These are phyloP conservation scores for Backusella macrospora DNA, from an alignment of 192 early-diverging fungal genomes.

Conservation along the genomic window DNA sequence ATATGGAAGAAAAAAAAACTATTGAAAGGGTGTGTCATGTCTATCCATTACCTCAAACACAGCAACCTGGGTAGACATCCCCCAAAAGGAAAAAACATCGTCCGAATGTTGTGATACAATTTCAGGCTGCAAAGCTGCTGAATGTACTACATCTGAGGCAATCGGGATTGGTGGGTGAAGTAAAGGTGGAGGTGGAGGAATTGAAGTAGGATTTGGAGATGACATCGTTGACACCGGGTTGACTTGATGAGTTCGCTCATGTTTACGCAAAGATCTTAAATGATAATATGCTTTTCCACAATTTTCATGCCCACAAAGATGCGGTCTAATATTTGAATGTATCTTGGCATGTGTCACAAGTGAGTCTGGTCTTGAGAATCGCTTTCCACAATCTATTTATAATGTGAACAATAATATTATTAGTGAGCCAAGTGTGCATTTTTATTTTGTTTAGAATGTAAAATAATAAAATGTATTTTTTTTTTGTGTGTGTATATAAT, in stretches of 20 bases:
- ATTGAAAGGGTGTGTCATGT: conserved; percentile 5
- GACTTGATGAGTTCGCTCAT: conserved; percentile 53
- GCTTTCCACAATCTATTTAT: conserved; percentile 64
- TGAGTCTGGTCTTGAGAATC: conserved; percentile 77
- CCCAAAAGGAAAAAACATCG: conserved; percentile 16
- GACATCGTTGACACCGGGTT: not conserved
- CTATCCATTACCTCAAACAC: conserved; percentile 15
- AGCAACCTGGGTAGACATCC: not conserved
- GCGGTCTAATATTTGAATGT: conserved; percentile 59
- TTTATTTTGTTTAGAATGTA: not conserved
- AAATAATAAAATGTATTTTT: too few relatives aligned
- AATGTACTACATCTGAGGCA: conserved; percentile 7
- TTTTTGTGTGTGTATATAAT: not conserved
- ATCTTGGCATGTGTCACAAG: conserved; percentile 70
- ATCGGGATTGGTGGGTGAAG: not conserved
- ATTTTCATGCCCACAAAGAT: conserved; percentile 42
- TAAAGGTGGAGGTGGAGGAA: not conserved
- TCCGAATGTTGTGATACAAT: conserved; percentile 9
- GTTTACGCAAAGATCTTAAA: conserved; percentile 63
- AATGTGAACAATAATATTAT: not conserved
- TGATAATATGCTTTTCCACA: conserved; percentile 63
- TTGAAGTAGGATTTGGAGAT: not conserved
- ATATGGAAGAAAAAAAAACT: not conserved
- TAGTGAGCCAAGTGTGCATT: not conserved
- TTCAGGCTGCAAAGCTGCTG: conserved; percentile 8